Conservation (phyloP, 306 rosid genomes). For the Prunus salicina region DNA sequence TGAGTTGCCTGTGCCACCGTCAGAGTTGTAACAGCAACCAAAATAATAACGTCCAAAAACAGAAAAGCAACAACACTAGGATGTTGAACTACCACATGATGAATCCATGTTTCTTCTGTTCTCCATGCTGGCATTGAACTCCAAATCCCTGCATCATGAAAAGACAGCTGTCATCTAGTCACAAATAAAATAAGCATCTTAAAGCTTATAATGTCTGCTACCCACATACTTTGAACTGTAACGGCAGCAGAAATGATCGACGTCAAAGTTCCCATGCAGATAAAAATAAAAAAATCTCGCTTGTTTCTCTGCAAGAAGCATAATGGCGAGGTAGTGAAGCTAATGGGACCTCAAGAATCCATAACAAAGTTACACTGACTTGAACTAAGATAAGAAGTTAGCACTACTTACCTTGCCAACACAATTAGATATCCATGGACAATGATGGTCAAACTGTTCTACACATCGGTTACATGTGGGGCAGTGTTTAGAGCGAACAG, state of each 20-base stretch:
- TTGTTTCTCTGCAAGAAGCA: constrained; percentile 85
- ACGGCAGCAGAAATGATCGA: constrained; percentile 47
- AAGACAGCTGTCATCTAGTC: constrained; percentile 22
- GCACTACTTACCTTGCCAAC: constrained; percentile 77
- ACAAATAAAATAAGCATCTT: constrained; percentile 17
- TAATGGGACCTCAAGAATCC: not conserved
- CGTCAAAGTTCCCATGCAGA: constrained; percentile 66
- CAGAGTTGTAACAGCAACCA: constrained; percentile 53
- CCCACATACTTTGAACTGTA: constrained; percentile 65
- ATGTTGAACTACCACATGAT: constrained; percentile 46
- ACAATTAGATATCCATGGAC: constrained; percentile 99
- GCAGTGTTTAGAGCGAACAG: constrained; percentile 95
- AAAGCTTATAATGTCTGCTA: constrained; percentile 21
- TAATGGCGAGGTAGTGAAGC: constrained; percentile 23
- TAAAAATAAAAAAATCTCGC: constrained; percentile 74
- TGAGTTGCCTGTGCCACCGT: constrained; percentile 62
- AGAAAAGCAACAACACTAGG: constrained; percentile 65
- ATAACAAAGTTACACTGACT: not conserved
- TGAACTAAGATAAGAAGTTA: constrained; percentile 9
- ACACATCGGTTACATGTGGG: constrained; percentile 89
- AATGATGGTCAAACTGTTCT: constrained; percentile 97
- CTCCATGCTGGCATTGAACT: constrained; percentile 38
- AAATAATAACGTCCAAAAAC: constrained; percentile 45
- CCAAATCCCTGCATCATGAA: constrained; percentile 67
- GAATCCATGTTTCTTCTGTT: constrained; percentile 68